Evolutionary conservation across 2,329 filamentous ascomycete genomes (phyloP).

Genomic region (Aphanoascus verrucosus): DNA sequence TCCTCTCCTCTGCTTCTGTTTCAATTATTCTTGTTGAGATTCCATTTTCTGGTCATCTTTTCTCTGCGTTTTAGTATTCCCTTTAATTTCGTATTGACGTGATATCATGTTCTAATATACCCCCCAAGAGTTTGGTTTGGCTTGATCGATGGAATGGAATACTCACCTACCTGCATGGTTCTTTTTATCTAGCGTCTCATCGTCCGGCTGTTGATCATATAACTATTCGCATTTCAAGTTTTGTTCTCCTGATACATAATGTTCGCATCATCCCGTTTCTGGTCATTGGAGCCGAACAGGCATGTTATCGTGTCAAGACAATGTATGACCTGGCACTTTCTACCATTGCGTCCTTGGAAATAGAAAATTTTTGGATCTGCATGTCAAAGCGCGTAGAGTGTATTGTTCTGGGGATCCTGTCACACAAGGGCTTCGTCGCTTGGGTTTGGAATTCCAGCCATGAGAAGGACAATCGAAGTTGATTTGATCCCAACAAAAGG

Average conservation of each 20-base stretch:
- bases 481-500: not conserved
- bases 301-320: too few relatives aligned
- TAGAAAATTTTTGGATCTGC: too few relatives aligned
- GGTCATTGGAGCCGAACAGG: too few relatives aligned
- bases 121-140: slow-evolving; percentile 4
- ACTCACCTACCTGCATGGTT: not conserved
- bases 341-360: too few relatives aligned
- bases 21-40: not conserved
- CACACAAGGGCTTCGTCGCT: too few relatives aligned
- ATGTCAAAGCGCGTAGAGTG: too few relatives aligned
- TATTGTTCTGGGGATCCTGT: too few relatives aligned
- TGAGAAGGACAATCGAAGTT: not conserved
- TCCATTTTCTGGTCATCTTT: not conserved
- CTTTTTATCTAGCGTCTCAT: not conserved
- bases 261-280: too few relatives aligned
- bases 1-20: not conserved
- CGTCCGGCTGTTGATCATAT: not conserved
- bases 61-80: not conserved
- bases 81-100: not conserved
- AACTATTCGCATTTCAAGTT: not conserved
- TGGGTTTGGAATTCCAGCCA: too few relatives aligned
- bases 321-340: too few relatives aligned
- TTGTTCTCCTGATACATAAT: too few relatives aligned
- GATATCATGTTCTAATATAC: slow-evolving; percentile 10
- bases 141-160: not conserved